Evolutionary conservation across 169 alveolate genomes (phyloP).

Genomic region (Plasmodium gonderi): DNA sequence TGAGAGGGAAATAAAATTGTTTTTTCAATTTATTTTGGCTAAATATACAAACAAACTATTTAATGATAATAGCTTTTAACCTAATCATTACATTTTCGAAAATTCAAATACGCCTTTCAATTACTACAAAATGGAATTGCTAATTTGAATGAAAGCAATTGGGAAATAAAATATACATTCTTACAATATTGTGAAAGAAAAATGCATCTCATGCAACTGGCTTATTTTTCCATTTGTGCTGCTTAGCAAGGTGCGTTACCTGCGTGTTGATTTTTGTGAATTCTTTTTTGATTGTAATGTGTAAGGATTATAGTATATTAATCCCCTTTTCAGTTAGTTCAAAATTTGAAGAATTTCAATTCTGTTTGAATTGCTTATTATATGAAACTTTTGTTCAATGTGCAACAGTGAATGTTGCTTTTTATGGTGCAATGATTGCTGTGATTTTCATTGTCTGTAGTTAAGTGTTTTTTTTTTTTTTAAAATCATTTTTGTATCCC

Average conservation of each 20-base stretch:
- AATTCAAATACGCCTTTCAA: not conserved
- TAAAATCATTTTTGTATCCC: no score
- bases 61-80: not conserved
- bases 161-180: not conserved
- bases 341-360: not conserved
- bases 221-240: not conserved
- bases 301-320: no score
- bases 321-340: no score
- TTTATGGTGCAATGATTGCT: no score
- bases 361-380: not conserved
- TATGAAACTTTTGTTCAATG: not conserved
- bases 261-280: not conserved
- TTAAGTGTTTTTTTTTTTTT: no score
- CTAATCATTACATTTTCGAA: not conserved
- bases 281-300: no score
- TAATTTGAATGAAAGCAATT: not conserved
- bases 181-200: not conserved
- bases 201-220: not conserved
- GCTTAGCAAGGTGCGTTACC: not conserved
- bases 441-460: no score
- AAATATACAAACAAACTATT: not conserved
- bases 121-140: not conserved
- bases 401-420: not conserved
- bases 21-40: not conserved
- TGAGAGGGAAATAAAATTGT: no score